Conservation (phyloP, 345 rosid genomes). For the Acer saccharum region DNA sequence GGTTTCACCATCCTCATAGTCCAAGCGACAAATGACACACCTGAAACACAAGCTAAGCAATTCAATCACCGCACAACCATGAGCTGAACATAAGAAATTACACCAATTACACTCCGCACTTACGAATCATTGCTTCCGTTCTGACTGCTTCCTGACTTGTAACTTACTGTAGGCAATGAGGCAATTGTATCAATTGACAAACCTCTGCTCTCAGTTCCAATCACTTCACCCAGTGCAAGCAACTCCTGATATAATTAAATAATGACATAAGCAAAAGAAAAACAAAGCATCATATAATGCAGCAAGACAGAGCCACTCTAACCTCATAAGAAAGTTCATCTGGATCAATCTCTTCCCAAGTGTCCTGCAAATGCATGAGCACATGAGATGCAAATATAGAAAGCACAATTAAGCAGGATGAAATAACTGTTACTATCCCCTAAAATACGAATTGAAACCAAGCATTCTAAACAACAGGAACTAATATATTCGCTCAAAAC, state of each 20-base stretch:
- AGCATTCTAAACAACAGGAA: background rate
- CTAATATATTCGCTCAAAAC: background rate
- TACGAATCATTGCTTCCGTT: conserved; percentile 89
- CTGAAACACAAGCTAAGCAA: conserved; percentile 44
- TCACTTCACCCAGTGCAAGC: conserved; percentile 85
- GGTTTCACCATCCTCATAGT: conserved; percentile 83
- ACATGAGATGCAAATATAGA: background rate
- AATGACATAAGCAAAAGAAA: background rate
- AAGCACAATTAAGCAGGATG: background rate
- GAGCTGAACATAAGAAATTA: conserved; percentile 14
- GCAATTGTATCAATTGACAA: conserved; percentile 80
- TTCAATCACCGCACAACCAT: conserved; percentile 4
- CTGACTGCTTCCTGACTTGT: conserved; percentile 71
- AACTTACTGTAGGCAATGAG: conserved; percentile 70
- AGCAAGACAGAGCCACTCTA: conserved; percentile 13
- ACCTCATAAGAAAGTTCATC: conserved; percentile 97
- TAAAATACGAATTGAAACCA: background rate
- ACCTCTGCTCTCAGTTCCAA: conserved; percentile 95
- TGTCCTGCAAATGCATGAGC: conserved; percentile 52
- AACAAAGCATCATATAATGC: conserved; percentile 2
- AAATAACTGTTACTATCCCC: background rate
- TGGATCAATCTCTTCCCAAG: conserved; percentile 94
- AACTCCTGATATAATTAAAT: conserved; percentile 59
- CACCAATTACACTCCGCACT: conserved; percentile 28
- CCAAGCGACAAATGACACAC: conserved; percentile 90